Evolutionary conservation across 441 rosid species (phyloP).

Genomic region (Populus hybrid): DNA sequence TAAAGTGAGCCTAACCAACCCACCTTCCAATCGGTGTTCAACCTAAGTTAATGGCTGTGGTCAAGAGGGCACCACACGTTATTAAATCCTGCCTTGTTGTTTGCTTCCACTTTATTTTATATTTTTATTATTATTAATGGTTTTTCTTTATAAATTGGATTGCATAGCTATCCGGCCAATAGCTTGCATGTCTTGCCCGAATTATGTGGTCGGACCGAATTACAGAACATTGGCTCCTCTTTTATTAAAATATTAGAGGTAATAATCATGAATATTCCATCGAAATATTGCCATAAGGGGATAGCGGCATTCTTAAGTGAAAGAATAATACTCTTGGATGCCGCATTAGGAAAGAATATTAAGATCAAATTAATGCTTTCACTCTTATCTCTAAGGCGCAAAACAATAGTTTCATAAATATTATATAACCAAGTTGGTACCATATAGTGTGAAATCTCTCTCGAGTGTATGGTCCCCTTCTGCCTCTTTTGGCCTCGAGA

Average conservation of each 20-base stretch:
- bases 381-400: conserved; percentile 7
- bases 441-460: not conserved
- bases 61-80: no score
- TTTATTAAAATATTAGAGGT: conserved; percentile 5
- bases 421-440: conserved; percentile 19
- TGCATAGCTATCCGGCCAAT: not conserved
- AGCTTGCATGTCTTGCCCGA: not conserved
- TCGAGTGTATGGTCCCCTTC: conserved; percentile 1
- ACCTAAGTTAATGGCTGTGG: no score
- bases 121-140: not conserved
- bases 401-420: conserved; percentile 24
- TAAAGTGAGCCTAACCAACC: no score
- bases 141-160: no score
- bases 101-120: no score
- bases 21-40: no score
- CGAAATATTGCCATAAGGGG: conserved; percentile 23
- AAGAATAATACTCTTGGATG: conserved; percentile 7
- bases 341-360: conserved; percentile 34
- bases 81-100: no score
- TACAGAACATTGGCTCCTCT: not conserved
- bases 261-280: conserved; percentile 11
- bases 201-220: conserved; percentile 1
- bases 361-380: not conserved
- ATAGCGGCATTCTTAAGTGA: conserved; percentile 4
- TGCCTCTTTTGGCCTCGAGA: not conserved